Evolutionary conservation across 352 stramenopile genomes (phyloP).

Genomic region (Pythium vanterpoolii): DNA sequence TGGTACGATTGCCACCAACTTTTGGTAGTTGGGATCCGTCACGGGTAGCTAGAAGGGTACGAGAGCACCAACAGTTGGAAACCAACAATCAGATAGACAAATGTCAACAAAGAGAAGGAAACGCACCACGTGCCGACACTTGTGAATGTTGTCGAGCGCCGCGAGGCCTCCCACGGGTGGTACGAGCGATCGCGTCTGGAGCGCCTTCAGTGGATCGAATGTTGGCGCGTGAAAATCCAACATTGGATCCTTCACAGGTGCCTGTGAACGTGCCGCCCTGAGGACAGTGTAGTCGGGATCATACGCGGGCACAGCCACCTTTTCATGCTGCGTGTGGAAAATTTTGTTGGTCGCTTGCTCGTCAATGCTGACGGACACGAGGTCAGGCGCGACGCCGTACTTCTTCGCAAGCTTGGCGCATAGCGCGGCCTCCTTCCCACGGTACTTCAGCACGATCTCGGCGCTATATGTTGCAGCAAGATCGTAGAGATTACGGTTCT

Average conservation of each 20-base stretch:
- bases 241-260: constrained; percentile 9
- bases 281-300: constrained; percentile 33
- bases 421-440: constrained; percentile 52
- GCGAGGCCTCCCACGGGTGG: constrained; percentile 27
- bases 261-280: constrained; percentile 8
- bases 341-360: neutral
- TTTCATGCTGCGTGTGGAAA: too few species aligned
- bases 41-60: constrained; percentile 51
- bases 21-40: constrained; percentile 51
- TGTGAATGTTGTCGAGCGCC: constrained; percentile 88
- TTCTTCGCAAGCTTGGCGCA: constrained; percentile 77
- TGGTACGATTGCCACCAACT: constrained; percentile 29
- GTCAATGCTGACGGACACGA: constrained; percentile 7
- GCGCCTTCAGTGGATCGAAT: constrained; percentile 58
- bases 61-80: neutral
- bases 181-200: constrained; percentile 14
- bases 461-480: constrained; percentile 31
- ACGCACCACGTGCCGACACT: constrained; percentile 71
- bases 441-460: constrained; percentile 74
- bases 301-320: constrained; percentile 26
- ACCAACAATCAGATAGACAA: too few species aligned
- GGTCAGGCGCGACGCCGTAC: constrained; percentile 54
- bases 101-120: neutral
- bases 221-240: constrained; percentile 49
- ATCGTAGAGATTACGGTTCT: too few species aligned